Evolutionary conservation across 176 grass and related monocot genomes (phyloP).

Genomic region (Bromus sterilis): DNA sequence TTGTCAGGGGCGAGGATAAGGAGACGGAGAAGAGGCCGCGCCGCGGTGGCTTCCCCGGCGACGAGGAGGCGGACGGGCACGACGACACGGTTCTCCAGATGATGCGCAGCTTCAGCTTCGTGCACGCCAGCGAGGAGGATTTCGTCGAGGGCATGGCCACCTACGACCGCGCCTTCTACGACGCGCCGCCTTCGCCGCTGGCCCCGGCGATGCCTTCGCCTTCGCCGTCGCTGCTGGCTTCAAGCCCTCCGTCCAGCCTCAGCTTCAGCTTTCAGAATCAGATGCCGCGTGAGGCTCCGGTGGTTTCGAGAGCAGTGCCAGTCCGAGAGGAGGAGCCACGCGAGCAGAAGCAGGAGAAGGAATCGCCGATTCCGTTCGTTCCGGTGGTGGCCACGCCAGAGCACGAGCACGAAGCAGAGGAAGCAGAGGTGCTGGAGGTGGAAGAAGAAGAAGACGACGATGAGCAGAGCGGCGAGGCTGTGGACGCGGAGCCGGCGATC

Average conservation of each 20-base stretch:
- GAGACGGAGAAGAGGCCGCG: neutral
- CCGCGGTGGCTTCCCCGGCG: neutral
- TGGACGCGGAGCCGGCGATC: neutral
- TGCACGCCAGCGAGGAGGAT: conserved; percentile 25
- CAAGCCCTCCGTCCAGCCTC: conserved; percentile 14
- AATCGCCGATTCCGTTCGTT: neutral
- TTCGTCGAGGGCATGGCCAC: neutral
- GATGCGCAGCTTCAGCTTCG: conserved; percentile 51
- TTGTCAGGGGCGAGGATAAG: neutral
- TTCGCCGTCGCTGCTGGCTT: neutral
- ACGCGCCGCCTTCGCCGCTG: neutral
- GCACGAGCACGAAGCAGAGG: conserved; percentile 6
- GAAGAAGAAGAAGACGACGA: neutral
- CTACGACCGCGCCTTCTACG: neutral
- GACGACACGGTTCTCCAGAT: conserved; percentile 37
- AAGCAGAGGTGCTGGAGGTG: neutral
- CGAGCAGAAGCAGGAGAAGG: neutral
- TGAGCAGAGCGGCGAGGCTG: neutral
- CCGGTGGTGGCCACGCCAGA: neutral
- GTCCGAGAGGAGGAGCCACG: neutral
- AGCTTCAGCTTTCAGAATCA: conserved; percentile 74
- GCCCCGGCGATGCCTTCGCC: neutral
- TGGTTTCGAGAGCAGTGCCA: neutral
- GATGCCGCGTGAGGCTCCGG: neutral
- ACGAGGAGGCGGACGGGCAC: neutral